These are phyloP conservation scores for Dactylellina leptospora DNA, from an alignment of 2,329 filamentous ascomycete genomes.

Conservation along the genomic window DNA sequence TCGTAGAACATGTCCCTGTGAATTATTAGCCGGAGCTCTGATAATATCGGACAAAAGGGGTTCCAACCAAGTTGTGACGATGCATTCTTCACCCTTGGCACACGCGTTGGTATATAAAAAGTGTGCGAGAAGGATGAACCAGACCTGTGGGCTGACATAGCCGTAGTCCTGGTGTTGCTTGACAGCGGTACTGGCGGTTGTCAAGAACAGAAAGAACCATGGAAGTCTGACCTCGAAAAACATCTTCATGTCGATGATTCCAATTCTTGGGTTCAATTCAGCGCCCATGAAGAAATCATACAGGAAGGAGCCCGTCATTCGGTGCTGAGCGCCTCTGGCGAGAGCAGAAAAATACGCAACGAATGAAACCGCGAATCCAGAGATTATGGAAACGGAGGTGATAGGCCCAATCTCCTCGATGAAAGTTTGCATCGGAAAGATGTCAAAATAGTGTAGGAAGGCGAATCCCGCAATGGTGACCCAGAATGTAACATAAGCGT, in stretches of 20 bases:
- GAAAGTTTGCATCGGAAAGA: conserved; percentile 89
- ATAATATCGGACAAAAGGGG: not conserved
- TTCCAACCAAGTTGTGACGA: conserved; percentile 79
- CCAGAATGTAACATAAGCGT: conserved; percentile 86
- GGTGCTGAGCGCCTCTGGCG: conserved; percentile 80
- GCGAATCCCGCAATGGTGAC: conserved; percentile 77
- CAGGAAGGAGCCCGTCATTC: conserved; percentile 83
- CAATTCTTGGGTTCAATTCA: conserved; percentile 84
- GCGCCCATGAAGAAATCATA: conserved; percentile 94
- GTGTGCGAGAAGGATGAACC: conserved; percentile 86
- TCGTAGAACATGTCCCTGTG: conserved; percentile 90
- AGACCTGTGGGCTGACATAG: conserved; percentile 84
- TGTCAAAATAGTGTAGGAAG: conserved; percentile 79
- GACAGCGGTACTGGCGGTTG: conserved; percentile 77
- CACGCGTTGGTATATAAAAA: conserved; percentile 93
- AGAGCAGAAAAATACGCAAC: conserved; percentile 87
- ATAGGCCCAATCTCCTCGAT: conserved; percentile 95
- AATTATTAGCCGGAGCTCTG: not conserved
- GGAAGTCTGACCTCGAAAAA: conserved; percentile 93
- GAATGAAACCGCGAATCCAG: conserved; percentile 82
- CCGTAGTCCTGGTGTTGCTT: conserved; percentile 86
- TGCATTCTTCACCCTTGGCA: conserved; percentile 89
- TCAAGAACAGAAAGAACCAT: conserved; percentile 87
- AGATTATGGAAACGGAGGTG: conserved; percentile 90
- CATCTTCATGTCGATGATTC: conserved; percentile 89